Percentiles rank a stretch among this genome's conserved stretches.
These are phyloP conservation scores for Pyrus pyrifolia DNA, from an alignment of 306 rosid species.

Conservation along the genomic window DNA sequence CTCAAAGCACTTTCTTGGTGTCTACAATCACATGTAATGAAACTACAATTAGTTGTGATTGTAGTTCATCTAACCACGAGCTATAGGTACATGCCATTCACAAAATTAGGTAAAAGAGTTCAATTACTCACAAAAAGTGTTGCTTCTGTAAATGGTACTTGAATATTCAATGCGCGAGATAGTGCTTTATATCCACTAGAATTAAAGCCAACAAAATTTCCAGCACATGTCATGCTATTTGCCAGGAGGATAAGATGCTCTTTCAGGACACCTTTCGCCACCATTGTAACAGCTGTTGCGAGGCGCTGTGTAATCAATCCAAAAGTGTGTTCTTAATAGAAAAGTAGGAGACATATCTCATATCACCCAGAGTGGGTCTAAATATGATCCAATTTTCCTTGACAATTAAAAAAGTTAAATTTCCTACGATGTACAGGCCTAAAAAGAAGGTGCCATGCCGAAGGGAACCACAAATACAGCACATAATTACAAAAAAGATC, in stretches of 20 bases:
- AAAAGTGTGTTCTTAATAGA: background rate
- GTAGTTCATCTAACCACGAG: conserved; percentile 2
- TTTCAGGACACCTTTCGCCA: conserved; percentile 88
- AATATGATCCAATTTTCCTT: conserved; percentile 1
- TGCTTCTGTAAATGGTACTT: conserved; percentile 94
- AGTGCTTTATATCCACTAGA: conserved; percentile 84
- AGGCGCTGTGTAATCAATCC: conserved; percentile 58
- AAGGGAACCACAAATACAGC: background rate
- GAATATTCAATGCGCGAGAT: conserved; percentile 57
- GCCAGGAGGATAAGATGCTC: conserved; percentile 91
- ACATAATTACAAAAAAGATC: background rate
- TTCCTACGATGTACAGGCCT: background rate
- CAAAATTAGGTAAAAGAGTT: conserved; percentile 2
- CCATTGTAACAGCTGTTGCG: conserved; percentile 68
- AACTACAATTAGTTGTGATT: conserved; percentile 9
- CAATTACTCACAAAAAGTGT: conserved; percentile 67
- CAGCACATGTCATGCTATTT: conserved; percentile 88
- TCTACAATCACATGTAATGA: conserved; percentile 37
- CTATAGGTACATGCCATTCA: conserved; percentile 1
- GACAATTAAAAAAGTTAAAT: background rate
- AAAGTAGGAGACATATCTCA: background rate
- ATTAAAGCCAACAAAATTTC: conserved; percentile 81
- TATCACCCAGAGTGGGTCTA: background rate
- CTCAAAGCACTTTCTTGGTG: conserved; percentile 87
- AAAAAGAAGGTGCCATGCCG: background rate